These are phyloP conservation scores for Suillus lakei DNA, from an alignment of 768 basidiomycete genomes.

Conservation along the genomic window DNA sequence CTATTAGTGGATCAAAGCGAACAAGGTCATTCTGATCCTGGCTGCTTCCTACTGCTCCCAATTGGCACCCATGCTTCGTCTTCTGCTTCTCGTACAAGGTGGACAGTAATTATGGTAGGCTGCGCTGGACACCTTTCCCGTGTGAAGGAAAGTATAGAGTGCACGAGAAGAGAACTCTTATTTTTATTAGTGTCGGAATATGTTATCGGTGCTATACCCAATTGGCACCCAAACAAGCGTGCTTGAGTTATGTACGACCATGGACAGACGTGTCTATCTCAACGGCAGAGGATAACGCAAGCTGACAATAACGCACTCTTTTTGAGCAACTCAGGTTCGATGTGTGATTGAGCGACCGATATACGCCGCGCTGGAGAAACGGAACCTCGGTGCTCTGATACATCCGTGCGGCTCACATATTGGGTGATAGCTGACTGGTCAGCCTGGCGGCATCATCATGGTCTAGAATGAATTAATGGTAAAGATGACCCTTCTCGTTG, in stretches of 20 bases:
- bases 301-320: neutral
- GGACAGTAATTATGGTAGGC: too few relatives aligned
- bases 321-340: neutral
- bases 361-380: constrained; percentile 17
- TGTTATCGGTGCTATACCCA: too few relatives aligned
- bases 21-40: neutral
- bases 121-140: too few relatives aligned
- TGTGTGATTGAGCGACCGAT: constrained; percentile 35
- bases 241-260: neutral
- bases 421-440: neutral
- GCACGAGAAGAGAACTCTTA: too few relatives aligned
- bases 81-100: too few relatives aligned
- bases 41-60: neutral
- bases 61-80: neutral
- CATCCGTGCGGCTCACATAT: neutral
- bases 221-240: neutral
- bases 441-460: neutral
- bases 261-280: neutral
- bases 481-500: constrained; percentile 56
- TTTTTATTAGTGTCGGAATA: too few relatives aligned
- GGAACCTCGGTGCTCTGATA: constrained; percentile 18
- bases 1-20: neutral
- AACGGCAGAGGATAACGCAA: neutral
- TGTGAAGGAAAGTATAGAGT: too few relatives aligned
- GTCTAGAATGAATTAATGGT: constrained; percentile 53